These are phyloP conservation scores for Lepidopterella palustris DNA, from an alignment of 495 filamentous ascomycete genomes.

Conservation along the genomic window DNA sequence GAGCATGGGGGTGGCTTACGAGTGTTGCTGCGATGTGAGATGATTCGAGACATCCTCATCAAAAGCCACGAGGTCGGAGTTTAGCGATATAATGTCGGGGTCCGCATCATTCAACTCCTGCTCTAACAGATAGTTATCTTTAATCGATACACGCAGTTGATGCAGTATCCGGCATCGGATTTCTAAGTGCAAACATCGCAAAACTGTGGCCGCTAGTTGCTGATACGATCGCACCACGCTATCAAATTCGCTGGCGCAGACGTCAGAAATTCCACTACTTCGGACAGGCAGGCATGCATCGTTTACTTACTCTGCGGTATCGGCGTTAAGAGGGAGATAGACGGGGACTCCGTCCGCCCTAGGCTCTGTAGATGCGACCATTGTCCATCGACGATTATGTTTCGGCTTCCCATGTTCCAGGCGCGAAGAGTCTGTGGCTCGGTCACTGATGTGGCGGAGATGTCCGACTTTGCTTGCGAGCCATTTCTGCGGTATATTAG, in stretches of 20 bases:
- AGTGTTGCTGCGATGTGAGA: constrained; percentile 52
- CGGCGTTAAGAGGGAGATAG: constrained; percentile 82
- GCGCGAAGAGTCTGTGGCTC: constrained; percentile 40
- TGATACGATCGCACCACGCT: constrained; percentile 72
- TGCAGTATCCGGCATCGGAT: constrained; percentile 76
- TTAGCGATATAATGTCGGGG: constrained; percentile 66
- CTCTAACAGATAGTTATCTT: constrained; percentile 56
- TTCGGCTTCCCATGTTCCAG: constrained; percentile 39
- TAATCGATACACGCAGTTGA: constrained; percentile 27
- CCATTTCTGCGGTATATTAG: constrained; percentile 61
- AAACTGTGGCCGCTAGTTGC: constrained; percentile 64
- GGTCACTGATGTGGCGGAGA: constrained; percentile 62
- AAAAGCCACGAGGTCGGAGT: constrained; percentile 71
- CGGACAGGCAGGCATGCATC: neutral
- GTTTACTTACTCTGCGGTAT: constrained; percentile 62
- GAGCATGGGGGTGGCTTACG: constrained; percentile 9
- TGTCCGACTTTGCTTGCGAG: constrained; percentile 70
- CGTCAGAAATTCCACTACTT: too few species aligned
- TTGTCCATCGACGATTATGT: constrained; percentile 67
- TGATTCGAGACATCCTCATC: constrained; percentile 71
- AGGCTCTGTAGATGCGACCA: constrained; percentile 56
- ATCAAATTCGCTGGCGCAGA: constrained; percentile 64
- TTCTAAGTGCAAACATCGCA: constrained; percentile 82
- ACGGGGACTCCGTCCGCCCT: constrained; percentile 54
- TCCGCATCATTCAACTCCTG: constrained; percentile 74